Conservation (phyloP, 306 rosid species). For the Neltuma alba region DNA sequence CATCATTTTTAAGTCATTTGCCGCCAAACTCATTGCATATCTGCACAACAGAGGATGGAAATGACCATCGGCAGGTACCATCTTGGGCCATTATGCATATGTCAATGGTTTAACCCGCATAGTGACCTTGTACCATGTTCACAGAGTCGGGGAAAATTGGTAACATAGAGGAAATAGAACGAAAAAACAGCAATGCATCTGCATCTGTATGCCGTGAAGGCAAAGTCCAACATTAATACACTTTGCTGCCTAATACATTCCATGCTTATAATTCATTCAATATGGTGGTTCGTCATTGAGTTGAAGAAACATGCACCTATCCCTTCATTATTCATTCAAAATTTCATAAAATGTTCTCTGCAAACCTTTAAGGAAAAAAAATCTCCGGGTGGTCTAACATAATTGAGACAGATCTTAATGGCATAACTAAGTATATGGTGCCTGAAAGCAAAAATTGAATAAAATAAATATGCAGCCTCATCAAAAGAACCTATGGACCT, state of each 20-base stretch:
- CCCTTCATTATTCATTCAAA: neutral
- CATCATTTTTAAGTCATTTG: constrained; percentile 67
- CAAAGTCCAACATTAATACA: neutral
- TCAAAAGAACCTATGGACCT: neutral
- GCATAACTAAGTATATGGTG: constrained; percentile 10
- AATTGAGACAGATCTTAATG: constrained; percentile 14
- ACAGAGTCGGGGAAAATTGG: constrained; percentile 3
- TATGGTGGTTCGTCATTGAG: neutral
- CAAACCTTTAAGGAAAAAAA: neutral
- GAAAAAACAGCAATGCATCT: neutral
- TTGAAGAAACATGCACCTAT: neutral
- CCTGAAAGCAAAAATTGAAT: neutral
- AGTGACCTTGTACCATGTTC: constrained; percentile 17
- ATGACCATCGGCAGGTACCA: constrained; percentile 20
- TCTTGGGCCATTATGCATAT: constrained; percentile 23
- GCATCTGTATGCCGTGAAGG: neutral
- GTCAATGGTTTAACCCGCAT: constrained; percentile 3
- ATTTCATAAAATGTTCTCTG: neutral
- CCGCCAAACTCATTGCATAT: constrained; percentile 87
- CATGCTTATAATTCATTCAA: neutral
- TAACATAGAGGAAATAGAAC: neutral
- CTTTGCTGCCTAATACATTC: neutral
- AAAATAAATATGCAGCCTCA: constrained; percentile 12
- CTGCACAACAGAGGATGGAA: constrained; percentile 47
- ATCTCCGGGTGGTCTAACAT: neutral